Percentiles rank a stretch among this genome's conserved stretches.
phyloP scores from a whole-genome alignment of 345 rosid genomes.

The Streptanthus diversifolius region DNA sequence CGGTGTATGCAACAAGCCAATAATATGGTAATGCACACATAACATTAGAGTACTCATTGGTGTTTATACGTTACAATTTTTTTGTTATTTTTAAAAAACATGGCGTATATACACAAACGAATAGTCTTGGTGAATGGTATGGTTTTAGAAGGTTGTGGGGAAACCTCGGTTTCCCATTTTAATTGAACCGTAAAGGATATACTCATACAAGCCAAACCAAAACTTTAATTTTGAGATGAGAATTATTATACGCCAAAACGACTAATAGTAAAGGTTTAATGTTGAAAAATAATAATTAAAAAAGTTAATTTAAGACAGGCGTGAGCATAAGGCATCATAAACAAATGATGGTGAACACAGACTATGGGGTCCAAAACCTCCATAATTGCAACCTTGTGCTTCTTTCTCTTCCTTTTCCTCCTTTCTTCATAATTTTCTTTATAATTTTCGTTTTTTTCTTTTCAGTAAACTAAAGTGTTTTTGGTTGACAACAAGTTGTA shows the following conservation, averaged over 20 bases:
- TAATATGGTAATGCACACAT: neutral
- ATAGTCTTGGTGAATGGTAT: neutral
- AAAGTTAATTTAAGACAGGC: conserved; percentile 32
- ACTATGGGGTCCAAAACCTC: conserved; percentile 36
- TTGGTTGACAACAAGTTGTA: neutral
- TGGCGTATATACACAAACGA: neutral
- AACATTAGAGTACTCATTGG: neutral
- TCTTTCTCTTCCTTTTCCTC: neutral
- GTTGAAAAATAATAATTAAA: neutral
- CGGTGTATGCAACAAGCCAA: neutral
- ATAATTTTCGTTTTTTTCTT: neutral
- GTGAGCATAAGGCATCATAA: conserved; percentile 56
- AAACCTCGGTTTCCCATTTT: neutral
- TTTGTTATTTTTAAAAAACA: too few relatives aligned
- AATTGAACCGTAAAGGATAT: neutral
- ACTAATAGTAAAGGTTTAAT: neutral
- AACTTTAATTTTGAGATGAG: neutral
- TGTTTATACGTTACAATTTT: neutral
- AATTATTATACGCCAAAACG: conserved; percentile 1
- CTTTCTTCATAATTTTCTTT: conserved; percentile 8
- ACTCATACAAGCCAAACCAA: neutral
- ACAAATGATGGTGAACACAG: conserved; percentile 54
- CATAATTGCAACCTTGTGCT: conserved; percentile 36
- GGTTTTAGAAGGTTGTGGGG: neutral
- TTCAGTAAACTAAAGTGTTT: neutral